phyloP scores from a whole-genome alignment of 768 basidiomycete genomes.

The Termitomyces sp. region DNA sequence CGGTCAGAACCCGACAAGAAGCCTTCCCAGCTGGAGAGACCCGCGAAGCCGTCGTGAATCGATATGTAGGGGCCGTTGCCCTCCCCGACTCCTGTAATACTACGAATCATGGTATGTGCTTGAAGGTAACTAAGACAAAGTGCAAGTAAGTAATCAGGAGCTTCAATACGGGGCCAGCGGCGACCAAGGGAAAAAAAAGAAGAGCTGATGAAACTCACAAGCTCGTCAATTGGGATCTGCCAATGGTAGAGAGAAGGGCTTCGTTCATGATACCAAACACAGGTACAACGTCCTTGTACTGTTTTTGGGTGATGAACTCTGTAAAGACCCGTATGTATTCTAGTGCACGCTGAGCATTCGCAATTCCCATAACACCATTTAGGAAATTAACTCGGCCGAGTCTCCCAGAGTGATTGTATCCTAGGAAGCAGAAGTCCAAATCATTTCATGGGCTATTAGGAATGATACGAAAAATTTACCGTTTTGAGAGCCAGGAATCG shows the following conservation, averaged over 20 bases:
- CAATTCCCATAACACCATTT: constrained; percentile 78
- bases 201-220: constrained; percentile 55
- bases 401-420: constrained; percentile 64
- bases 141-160: not conserved
- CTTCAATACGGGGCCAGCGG: constrained; percentile 15
- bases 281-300: constrained; percentile 64
- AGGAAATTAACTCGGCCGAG: constrained; percentile 64
- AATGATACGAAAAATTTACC: constrained; percentile 34
- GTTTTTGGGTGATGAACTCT: constrained; percentile 81
- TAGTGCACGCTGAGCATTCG: constrained; percentile 79
- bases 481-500: constrained; percentile 78
- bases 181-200: constrained; percentile 29
- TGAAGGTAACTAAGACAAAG: constrained; percentile 46
- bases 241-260: constrained; percentile 52
- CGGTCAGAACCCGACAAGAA: constrained; percentile 41
- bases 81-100: constrained; percentile 70
- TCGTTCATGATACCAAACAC: constrained; percentile 71
- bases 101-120: constrained; percentile 62
- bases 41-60: constrained; percentile 47
- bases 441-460: not conserved
- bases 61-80: constrained; percentile 63
- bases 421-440: constrained; percentile 21
- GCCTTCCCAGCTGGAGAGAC: constrained; percentile 32
- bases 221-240: constrained; percentile 47
- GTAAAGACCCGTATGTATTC: constrained; percentile 77